Conservation (phyloP, 805 yeast genomes). For the Blastobotrys attinorum region DNA sequence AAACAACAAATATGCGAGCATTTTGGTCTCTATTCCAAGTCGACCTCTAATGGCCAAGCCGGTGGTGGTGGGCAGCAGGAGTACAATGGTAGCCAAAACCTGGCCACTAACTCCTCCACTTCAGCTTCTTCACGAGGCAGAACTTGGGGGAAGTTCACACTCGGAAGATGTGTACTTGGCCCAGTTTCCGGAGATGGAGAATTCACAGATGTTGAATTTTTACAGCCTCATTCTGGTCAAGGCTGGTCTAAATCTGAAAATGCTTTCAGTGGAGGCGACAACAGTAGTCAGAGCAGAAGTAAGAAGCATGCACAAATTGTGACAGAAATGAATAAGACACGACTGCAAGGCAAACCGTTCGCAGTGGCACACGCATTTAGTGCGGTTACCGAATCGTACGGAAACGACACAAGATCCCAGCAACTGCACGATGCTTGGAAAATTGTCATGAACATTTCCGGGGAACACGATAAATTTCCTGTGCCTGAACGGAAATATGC, state of each 20-base stretch:
- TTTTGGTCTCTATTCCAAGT: conserved; percentile 44
- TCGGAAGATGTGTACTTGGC: conserved; percentile 31
- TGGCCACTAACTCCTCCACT: neutral
- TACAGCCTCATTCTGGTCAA: conserved; percentile 8
- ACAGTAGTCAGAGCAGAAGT: conserved; percentile 10
- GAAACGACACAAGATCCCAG: conserved; percentile 54
- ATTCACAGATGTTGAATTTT: conserved; percentile 25
- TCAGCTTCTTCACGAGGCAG: conserved; percentile 1
- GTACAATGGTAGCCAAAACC: neutral
- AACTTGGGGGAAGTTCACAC: conserved; percentile 28
- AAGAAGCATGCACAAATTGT: conserved; percentile 63
- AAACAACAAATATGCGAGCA: conserved; percentile 66
- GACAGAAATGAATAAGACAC: conserved; percentile 59
- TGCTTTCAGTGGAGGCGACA: conserved; percentile 19
- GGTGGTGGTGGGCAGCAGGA: neutral
- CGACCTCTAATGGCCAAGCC: conserved; percentile 7
- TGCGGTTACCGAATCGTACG: conserved; percentile 41
- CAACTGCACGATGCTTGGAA: conserved; percentile 72
- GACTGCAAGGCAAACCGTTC: conserved; percentile 47
- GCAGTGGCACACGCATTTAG: conserved; percentile 55
- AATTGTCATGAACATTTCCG: conserved; percentile 45
- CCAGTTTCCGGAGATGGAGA: conserved; percentile 24
- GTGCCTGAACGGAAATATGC: conserved; percentile 29
- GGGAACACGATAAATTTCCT: conserved; percentile 14
- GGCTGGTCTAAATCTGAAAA: conserved; percentile 3